Conservation (phyloP, 1,284 basidiomycete species). For the Rhodofomes roseus region DNA sequence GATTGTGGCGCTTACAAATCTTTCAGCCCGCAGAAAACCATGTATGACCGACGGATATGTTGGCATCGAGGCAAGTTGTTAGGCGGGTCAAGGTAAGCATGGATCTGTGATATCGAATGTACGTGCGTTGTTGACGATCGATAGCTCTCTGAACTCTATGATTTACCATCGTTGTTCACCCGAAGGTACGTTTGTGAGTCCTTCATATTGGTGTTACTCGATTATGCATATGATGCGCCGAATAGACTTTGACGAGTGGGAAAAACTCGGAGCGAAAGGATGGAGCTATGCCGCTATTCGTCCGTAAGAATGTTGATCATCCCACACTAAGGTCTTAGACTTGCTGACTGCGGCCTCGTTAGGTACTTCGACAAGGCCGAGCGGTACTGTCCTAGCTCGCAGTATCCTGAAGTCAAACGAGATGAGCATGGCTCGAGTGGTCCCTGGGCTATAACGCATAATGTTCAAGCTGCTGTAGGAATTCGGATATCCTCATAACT, state of each 20-base stretch:
- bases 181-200: slow-evolving; percentile 19
- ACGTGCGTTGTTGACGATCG: too few relatives aligned
- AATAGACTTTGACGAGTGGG: slow-evolving; percentile 36
- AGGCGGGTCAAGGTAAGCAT: slow-evolving; percentile 26
- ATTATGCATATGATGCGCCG: too few relatives aligned
- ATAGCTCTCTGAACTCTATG: slow-evolving; percentile 25
- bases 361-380: slow-evolving; percentile 28
- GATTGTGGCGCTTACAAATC: too few relatives aligned
- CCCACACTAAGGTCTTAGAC: too few relatives aligned
- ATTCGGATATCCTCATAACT: too few relatives aligned
- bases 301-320: slow-evolving; percentile 19
- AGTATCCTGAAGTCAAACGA: neutral
- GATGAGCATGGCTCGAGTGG: slow-evolving; percentile 7
- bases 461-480: slow-evolving; percentile 17
- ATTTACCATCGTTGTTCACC: slow-evolving; percentile 25
- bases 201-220: neutral
- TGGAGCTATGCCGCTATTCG: slow-evolving; percentile 30
- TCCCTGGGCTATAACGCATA: slow-evolving; percentile 18
- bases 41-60: slow-evolving; percentile 20
- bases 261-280: slow-evolving; percentile 26
- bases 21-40: slow-evolving; percentile 23
- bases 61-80: slow-evolving; percentile 34
- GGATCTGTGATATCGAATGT: neutral
- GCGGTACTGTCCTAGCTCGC: slow-evolving; percentile 17
- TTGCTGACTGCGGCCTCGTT: too few relatives aligned